phyloP scores from a whole-genome alignment of 106 monocot species.

The Amphibolis antarctica region DNA sequence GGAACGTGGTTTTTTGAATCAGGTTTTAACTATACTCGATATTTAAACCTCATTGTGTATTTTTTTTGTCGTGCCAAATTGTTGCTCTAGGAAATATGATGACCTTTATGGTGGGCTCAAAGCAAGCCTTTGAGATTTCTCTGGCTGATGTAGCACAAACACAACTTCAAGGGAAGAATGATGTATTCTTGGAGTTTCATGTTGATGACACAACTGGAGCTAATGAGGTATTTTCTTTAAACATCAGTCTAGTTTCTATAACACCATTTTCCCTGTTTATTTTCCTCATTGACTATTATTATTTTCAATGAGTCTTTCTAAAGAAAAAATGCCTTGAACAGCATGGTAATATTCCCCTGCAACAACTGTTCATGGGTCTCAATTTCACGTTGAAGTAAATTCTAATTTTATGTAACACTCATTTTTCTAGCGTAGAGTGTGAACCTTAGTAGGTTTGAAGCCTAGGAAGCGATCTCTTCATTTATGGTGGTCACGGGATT shows the following conservation, averaged over 20 bases:
- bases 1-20: not conserved
- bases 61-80: not conserved
- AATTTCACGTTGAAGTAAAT: no score
- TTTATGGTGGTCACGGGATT: no score
- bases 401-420: no score
- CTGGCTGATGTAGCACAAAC: constrained; percentile 96
- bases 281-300: not conserved
- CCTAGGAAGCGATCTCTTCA: no score
- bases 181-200: constrained; percentile 93
- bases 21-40: not conserved
- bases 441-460: no score
- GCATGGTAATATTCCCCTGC: no score
- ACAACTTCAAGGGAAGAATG: constrained; percentile 92
- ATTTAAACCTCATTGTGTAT: not conserved
- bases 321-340: no score
- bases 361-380: no score
- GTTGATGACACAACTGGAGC: constrained; percentile 98
- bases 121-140: constrained; percentile 98
- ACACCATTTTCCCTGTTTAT: constrained; percentile 1
- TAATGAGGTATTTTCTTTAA: constrained; percentile 53
- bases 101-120: constrained; percentile 74
- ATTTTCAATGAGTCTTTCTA: not conserved
- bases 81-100: constrained; percentile 69
- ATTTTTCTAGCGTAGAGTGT: no score
- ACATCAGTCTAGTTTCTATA: not conserved